Conservation (phyloP, 2,329 filamentous ascomycete species). For the Ophiostoma pallidulum region DNA sequence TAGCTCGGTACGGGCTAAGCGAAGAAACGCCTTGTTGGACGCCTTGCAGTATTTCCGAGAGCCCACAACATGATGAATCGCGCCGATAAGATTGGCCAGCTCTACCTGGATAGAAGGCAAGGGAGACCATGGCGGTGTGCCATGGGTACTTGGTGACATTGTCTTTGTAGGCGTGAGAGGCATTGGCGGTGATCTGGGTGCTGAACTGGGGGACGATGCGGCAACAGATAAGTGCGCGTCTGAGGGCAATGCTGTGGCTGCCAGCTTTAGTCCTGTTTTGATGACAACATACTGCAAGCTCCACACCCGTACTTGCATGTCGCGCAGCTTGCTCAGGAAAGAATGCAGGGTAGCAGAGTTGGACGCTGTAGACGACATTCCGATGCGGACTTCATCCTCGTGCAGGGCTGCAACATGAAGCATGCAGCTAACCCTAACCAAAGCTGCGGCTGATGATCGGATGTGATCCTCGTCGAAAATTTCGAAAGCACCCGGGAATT, state of each 20-base stretch:
- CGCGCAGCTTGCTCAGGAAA: conserved; percentile 63
- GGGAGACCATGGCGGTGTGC: background rate
- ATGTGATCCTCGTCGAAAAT: conserved; percentile 76
- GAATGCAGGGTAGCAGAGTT: conserved; percentile 45
- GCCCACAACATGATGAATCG: conserved; percentile 76
- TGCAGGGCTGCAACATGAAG: conserved; percentile 72
- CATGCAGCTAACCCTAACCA: conserved; percentile 63
- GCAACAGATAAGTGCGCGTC: background rate
- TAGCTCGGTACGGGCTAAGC: conserved; percentile 79
- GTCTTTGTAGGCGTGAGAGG: background rate
- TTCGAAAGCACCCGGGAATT: conserved; percentile 63
- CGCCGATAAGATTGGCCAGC: conserved; percentile 67
- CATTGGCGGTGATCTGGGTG: background rate
- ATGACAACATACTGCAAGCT: conserved; percentile 75
- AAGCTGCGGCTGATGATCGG: conserved; percentile 58
- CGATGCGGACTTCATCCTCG: conserved; percentile 78
- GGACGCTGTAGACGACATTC: conserved; percentile 44
- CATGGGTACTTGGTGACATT: background rate
- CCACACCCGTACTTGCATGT: conserved; percentile 84
- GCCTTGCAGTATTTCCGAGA: conserved; percentile 76
- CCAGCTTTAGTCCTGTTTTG: conserved; percentile 53
- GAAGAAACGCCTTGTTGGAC: conserved; percentile 79
- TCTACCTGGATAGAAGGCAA: conserved; percentile 52
- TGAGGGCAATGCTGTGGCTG: background rate
- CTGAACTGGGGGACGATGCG: background rate